A percentile compares a stretch with the other conserved stretches of the same genome.
These are phyloP conservation scores for Arthroderma sp. DNA, from an alignment of 2,329 filamentous ascomycete species.

Conservation along the genomic window DNA sequence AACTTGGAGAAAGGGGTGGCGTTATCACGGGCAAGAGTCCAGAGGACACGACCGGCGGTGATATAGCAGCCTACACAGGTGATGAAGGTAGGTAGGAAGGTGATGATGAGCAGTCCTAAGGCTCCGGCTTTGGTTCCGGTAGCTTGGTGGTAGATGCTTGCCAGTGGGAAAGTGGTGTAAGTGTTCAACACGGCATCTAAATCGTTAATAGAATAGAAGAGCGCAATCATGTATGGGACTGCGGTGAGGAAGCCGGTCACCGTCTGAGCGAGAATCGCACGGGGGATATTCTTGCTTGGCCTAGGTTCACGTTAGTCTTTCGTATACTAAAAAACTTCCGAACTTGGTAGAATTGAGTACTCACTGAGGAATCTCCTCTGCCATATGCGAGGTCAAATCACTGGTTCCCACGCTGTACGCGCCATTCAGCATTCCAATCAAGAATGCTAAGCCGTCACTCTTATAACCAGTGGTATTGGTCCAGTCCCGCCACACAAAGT, in stretches of 20 bases:
- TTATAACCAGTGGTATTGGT: constrained; percentile 34
- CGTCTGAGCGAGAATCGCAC: constrained; percentile 40
- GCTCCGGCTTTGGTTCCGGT: constrained; percentile 40
- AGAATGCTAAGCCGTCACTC: constrained; percentile 50
- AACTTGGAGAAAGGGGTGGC: constrained; percentile 41
- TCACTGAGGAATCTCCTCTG: constrained; percentile 49
- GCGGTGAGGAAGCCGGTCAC: constrained; percentile 37
- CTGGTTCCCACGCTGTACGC: constrained; percentile 56
- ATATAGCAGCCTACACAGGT: constrained; percentile 46
- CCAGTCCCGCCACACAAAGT: constrained; percentile 47
- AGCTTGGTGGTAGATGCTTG: constrained; percentile 39
- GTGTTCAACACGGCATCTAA: constrained; percentile 30
- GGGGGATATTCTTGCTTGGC: constrained; percentile 37
- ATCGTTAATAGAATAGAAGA: constrained; percentile 42
- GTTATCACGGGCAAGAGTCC: constrained; percentile 44
- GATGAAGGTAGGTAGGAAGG: constrained; percentile 44
- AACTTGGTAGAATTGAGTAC: neutral
- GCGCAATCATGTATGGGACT: constrained; percentile 38
- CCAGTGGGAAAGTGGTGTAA: constrained; percentile 35
- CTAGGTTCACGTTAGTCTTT: constrained; percentile 11
- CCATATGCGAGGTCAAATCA: constrained; percentile 53
- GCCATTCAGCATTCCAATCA: constrained; percentile 56
- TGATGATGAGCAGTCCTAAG: constrained; percentile 47
- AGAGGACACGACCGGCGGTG: constrained; percentile 50
- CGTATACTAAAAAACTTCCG: neutral